Evolutionary conservation across 371 early-diverging fungal species (phyloP).

Genomic region (Mucor racemosus): DNA sequence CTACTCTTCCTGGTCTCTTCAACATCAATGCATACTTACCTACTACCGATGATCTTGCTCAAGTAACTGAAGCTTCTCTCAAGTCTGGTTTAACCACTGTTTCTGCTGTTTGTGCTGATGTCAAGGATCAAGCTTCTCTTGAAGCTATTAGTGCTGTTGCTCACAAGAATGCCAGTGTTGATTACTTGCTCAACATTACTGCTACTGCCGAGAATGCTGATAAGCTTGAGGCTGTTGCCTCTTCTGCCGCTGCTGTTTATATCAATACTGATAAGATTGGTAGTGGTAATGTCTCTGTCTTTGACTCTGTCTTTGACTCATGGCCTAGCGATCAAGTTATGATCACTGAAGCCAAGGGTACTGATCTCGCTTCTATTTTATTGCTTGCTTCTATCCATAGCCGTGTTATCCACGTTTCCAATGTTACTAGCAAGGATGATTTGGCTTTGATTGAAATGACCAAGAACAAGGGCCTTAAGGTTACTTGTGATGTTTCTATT

Average conservation of each 20-base stretch:
- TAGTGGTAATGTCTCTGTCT: constrained; percentile 58
- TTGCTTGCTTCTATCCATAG: constrained; percentile 83
- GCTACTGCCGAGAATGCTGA: constrained; percentile 68
- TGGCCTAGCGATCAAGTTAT: constrained; percentile 81
- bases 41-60: constrained; percentile 57
- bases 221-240: constrained; percentile 34
- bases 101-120: constrained; percentile 58
- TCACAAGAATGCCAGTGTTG: constrained; percentile 67
- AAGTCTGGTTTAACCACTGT: constrained; percentile 88
- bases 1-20: constrained; percentile 88
- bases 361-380: constrained; percentile 88
- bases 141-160: constrained; percentile 58
- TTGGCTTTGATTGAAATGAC: constrained; percentile 82
- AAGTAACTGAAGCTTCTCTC: constrained; percentile 73
- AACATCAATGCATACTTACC: constrained; percentile 76
- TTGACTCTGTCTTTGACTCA: constrained; percentile 67
- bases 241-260: constrained; percentile 64
- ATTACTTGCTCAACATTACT: constrained; percentile 77
- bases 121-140: constrained; percentile 61
- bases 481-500: constrained; percentile 93
- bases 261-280: constrained; percentile 60
- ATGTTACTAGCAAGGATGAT: constrained; percentile 79
- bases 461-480: constrained; percentile 88
- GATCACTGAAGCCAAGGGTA: constrained; percentile 82
- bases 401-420: constrained; percentile 87